phyloP scores from a whole-genome alignment of 2,329 filamentous ascomycete genomes.

The Aspergillus flavus region DNA sequence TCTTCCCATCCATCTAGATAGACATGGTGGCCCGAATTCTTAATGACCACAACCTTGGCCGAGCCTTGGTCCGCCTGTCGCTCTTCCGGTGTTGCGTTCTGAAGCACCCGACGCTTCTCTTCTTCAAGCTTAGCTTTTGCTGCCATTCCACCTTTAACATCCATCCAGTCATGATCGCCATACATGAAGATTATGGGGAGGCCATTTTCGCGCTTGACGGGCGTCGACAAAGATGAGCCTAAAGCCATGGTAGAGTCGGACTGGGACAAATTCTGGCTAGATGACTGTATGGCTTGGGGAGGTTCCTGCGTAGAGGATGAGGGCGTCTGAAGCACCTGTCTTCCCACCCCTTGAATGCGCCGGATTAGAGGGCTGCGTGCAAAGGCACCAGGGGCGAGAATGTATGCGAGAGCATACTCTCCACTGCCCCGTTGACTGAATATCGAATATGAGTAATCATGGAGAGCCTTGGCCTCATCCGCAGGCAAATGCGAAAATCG shows the following conservation, averaged over 20 bases:
- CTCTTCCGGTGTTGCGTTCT: conserved; percentile 66
- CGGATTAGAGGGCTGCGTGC: conserved; percentile 85
- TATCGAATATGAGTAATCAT: conserved; percentile 91
- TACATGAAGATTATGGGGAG: conserved; percentile 92
- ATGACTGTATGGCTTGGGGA: conserved; percentile 14
- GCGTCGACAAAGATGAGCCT: conserved; percentile 10
- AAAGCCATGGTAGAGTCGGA: conserved; percentile 32
- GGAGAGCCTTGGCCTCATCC: conserved; percentile 79
- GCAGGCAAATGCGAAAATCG: conserved; percentile 86
- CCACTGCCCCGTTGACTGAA: conserved; percentile 91
- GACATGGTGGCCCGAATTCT: conserved; percentile 70
- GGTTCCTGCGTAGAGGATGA: conserved; percentile 15
- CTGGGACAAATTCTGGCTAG: conserved; percentile 19
- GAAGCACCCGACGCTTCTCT: conserved; percentile 62
- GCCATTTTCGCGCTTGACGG: conserved; percentile 59
- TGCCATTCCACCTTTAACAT: conserved; percentile 80
- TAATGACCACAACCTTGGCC: conserved; percentile 79
- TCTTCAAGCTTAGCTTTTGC: conserved; percentile 77
- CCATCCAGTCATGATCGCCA: conserved; percentile 99
- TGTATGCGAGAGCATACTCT: conserved; percentile 89
- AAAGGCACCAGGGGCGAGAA: conserved; percentile 91
- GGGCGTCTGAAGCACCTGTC: conserved; percentile 58
- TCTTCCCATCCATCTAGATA: conserved; percentile 72
- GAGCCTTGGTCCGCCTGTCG: conserved; percentile 72
- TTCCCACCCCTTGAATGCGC: conserved; percentile 81